Evolutionary conservation across 73 alveolate species (phyloP).

Genomic region (Blepharisma stoltei): DNA sequence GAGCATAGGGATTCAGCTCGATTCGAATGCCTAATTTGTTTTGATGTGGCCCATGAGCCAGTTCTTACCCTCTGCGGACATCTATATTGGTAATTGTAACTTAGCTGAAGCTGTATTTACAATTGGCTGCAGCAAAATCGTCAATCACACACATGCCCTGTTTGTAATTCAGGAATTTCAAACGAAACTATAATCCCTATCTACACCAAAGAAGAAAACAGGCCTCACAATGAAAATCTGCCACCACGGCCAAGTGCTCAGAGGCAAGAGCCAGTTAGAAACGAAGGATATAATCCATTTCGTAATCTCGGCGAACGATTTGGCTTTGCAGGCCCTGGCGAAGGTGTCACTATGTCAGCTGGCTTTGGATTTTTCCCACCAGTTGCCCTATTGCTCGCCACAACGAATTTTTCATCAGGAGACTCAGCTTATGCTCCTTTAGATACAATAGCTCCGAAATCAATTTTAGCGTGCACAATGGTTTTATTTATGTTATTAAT

Average conservation of each 20-base stretch:
- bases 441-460: background rate
- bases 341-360: slow-evolving; percentile 39
- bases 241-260: slow-evolving; percentile 46
- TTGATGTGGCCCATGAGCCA: slow-evolving; percentile 89
- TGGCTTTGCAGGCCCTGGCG: background rate
- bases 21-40: slow-evolving; percentile 88
- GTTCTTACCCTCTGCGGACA: slow-evolving; percentile 91
- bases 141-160: slow-evolving; percentile 82
- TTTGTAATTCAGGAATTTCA: slow-evolving; percentile 85
- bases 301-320: background rate
- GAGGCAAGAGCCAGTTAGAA: slow-evolving; percentile 48
- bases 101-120: slow-evolving; percentile 87
- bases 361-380: slow-evolving; percentile 54
- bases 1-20: background rate
- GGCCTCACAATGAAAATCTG: slow-evolving; percentile 31
- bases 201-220: slow-evolving; percentile 62
- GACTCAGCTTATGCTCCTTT: slow-evolving; percentile 14
- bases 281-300: slow-evolving; percentile 5
- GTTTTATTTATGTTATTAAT: too few relatives aligned
- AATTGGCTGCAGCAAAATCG: slow-evolving; percentile 65
- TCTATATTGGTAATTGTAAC: slow-evolving; percentile 55
- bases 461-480: background rate
- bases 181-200: slow-evolving; percentile 81
- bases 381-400: background rate
- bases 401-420: slow-evolving; percentile 5